A percentile compares a stretch with the other conserved stretches of the same genome.
Evolutionary conservation across 2,329 filamentous ascomycete genomes (phyloP).

Genomic region (Aspergillus uvarum): DNA sequence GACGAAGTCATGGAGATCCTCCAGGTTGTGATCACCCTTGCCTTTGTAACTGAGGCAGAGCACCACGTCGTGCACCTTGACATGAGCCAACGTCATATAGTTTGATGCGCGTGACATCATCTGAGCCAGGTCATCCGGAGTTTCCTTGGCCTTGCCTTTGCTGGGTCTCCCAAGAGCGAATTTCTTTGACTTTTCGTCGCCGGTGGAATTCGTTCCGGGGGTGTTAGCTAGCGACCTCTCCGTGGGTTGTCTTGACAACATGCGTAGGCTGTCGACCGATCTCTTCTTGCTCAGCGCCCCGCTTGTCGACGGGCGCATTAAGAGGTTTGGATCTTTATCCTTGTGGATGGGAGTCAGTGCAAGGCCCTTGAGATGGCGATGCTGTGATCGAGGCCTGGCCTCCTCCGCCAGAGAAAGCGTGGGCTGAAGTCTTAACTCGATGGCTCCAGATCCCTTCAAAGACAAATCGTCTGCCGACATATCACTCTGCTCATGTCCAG

Average conservation of each 20-base stretch:
- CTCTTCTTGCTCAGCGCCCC: slow-evolving; percentile 39
- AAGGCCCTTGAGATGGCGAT: slow-evolving; percentile 32
- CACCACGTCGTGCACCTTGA: slow-evolving; percentile 92
- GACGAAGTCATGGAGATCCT: slow-evolving; percentile 96
- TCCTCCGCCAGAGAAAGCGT: slow-evolving; percentile 63
- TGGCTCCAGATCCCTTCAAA: slow-evolving; percentile 65
- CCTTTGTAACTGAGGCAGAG: slow-evolving; percentile 96
- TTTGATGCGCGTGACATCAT: slow-evolving; percentile 95
- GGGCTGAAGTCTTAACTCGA: slow-evolving; percentile 79
- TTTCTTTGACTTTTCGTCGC: slow-evolving; percentile 51
- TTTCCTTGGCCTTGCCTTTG: slow-evolving; percentile 59
- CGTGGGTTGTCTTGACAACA: slow-evolving; percentile 36
- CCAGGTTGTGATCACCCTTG: slow-evolving; percentile 89
- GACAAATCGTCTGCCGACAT: slow-evolving; percentile 47
- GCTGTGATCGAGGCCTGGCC: slow-evolving; percentile 29
- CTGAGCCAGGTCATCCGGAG: slow-evolving; percentile 86
- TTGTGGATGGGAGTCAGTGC: slow-evolving; percentile 36
- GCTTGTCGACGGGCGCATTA: slow-evolving; percentile 30
- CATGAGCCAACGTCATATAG: slow-evolving; percentile 95
- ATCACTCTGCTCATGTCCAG: slow-evolving; percentile 42
- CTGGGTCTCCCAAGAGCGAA: slow-evolving; percentile 43
- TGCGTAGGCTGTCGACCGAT: slow-evolving; percentile 43
- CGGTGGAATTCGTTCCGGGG: slow-evolving; percentile 25
- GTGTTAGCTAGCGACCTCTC: slow-evolving; percentile 38
- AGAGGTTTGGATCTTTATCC: slow-evolving; percentile 21